phyloP scores from a whole-genome alignment of 2,329 filamentous ascomycete species.

The Xylariaceae sp. region DNA sequence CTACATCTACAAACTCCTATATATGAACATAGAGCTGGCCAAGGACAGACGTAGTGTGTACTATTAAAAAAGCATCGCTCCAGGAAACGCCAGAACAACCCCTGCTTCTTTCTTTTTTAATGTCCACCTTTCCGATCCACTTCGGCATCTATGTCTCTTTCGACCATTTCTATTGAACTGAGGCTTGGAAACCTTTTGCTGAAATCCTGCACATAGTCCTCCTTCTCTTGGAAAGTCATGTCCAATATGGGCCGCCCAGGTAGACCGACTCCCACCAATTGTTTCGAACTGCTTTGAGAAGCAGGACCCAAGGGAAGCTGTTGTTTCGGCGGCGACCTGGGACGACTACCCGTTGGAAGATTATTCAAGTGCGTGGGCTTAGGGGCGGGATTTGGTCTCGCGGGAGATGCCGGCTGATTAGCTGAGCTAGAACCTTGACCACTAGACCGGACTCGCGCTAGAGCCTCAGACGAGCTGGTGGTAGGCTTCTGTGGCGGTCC shows the following conservation, averaged over 20 bases:
- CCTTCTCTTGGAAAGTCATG: conserved; percentile 64
- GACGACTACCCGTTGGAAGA: conserved; percentile 53
- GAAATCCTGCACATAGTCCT: conserved; percentile 75
- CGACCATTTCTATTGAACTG: conserved; percentile 86
- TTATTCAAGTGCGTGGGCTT: conserved; percentile 69
- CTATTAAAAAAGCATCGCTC: conserved; percentile 14
- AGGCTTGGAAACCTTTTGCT: conserved; percentile 87
- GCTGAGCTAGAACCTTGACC: conserved; percentile 31
- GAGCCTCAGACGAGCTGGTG: conserved; percentile 31
- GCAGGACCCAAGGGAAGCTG: conserved; percentile 35
- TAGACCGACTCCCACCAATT: conserved; percentile 54
- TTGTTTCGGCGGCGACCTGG: conserved; percentile 56
- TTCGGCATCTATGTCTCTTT: conserved; percentile 63
- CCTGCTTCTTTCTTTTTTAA: conserved; percentile 22
- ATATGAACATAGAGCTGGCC: not conserved
- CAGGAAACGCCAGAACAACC: conserved; percentile 6
- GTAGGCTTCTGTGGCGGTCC: conserved; percentile 36
- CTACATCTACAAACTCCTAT: conserved; percentile 15
- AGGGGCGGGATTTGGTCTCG: conserved; percentile 62
- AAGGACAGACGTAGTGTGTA: not conserved
- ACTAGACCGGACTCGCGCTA: conserved; percentile 33
- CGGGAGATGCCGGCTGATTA: conserved; percentile 40
- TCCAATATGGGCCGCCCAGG: conserved; percentile 58
- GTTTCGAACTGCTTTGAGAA: conserved; percentile 43
- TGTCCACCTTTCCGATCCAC: conserved; percentile 34